Conservation (phyloP, 2,329 filamentous ascomycete genomes). For the Penicillium sp. region DNA sequence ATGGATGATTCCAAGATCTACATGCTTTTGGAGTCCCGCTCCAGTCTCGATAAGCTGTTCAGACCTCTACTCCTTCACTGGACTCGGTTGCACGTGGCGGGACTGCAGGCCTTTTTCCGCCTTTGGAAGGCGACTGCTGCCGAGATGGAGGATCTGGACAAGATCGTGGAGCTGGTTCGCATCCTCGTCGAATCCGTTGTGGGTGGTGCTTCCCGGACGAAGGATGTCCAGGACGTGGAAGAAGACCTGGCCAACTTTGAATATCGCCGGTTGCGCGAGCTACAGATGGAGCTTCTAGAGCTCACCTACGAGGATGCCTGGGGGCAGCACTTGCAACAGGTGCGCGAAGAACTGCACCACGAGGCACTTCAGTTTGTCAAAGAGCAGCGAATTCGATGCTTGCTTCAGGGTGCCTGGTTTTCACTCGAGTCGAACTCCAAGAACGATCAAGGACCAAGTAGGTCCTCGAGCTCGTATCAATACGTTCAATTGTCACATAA, state of each 20-base stretch:
- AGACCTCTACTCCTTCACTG: constrained; percentile 85
- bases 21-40: constrained; percentile 65
- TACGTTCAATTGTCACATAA: constrained; percentile 90
- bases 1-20: constrained; percentile 73
- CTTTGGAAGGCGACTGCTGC: constrained; percentile 90
- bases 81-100: constrained; percentile 82
- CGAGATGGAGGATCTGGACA: constrained; percentile 80
- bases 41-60: constrained; percentile 81
- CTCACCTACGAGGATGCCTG: constrained; percentile 90
- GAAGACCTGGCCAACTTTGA: constrained; percentile 84
- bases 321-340: constrained; percentile 82
- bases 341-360: constrained; percentile 84
- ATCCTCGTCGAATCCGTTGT: constrained; percentile 88
- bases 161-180: constrained; percentile 83
- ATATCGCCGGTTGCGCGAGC: constrained; percentile 67
- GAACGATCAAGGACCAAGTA: constrained; percentile 46
- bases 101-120: constrained; percentile 80
- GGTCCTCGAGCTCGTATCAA: constrained; percentile 59
- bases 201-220: constrained; percentile 72
- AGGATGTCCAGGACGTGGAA: constrained; percentile 80
- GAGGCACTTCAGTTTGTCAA: constrained; percentile 95
- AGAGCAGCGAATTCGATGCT: constrained; percentile 86
- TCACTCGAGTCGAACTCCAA: constrained; percentile 50
- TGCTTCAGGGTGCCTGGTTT: constrained; percentile 90
- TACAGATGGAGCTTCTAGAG: constrained; percentile 91